Evolutionary conservation across 2,329 filamentous ascomycete species (phyloP), one percentile per base, ranked within the genome.

Genomic region (Teratosphaeria viscida): DNA sequence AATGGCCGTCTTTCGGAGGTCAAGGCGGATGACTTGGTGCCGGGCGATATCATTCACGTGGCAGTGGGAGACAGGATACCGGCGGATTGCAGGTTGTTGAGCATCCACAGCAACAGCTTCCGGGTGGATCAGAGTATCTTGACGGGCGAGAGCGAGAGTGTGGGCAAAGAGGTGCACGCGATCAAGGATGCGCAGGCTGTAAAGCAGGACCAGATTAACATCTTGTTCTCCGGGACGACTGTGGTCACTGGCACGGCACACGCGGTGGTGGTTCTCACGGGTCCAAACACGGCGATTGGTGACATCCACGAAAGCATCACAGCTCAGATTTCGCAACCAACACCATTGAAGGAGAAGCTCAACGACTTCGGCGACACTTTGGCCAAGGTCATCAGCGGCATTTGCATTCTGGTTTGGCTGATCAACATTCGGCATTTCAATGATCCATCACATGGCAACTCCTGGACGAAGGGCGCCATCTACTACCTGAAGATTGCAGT

Each of bases 401-500:
- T 99, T 70, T 99, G 95, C 75, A 80, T 97, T 65, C 79, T 96
- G 60, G 94, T 99, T 68, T 99, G 94, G 94, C 80, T 97, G 62
- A 99, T 99, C 81, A 99, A 99, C 78, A 90, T 97, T 67, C 87
- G 90, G 70, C 90, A 99, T 79, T 99, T 99, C 81, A 94, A 85
- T 71, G 94, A 99, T 70, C 90, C 92, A 32, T 88, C 89, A 65
- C 92, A 96, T 68, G 94, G 94, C 68, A 88, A 85, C 75, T 71
- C 68, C 37, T 96, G 91, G 87, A 84, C 90, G 64, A 99, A 97
- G 80, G 94, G 94, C 61, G 94, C 94, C 61, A 97, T 99, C 71
- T 99, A 99, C 82, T 99, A 99, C 76, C 85, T 99, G 69, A 99
- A 99, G 82, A 99, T 99, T 72, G 94, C 94, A 52, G 95, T 99